phyloP scores from a whole-genome alignment of 2,329 filamentous ascomycete species.

The Fusarium sp. region DNA sequence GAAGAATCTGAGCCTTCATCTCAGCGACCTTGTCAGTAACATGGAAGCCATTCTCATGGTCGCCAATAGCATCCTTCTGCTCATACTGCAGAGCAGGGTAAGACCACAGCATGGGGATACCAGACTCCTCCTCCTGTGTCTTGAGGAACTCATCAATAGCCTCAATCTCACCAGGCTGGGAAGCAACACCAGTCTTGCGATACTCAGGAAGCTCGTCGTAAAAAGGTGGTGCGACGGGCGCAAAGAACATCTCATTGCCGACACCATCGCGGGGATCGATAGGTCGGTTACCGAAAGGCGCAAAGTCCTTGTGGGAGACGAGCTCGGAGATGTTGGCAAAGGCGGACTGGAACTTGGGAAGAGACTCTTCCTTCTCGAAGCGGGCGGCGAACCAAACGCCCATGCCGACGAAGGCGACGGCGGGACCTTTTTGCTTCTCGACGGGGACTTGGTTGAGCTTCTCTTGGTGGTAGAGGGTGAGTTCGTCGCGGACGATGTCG shows the following conservation, averaged over 20 bases:
- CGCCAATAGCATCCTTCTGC: slow-evolving; percentile 33
- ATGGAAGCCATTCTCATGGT: slow-evolving; percentile 46
- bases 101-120: slow-evolving; percentile 39
- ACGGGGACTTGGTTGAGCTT: slow-evolving; percentile 21
- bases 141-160: slow-evolving; percentile 36
- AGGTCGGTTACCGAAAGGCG: slow-evolving; percentile 32
- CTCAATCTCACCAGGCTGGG: slow-evolving; percentile 27
- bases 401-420: slow-evolving; percentile 40
- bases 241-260: slow-evolving; percentile 47
- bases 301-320: slow-evolving; percentile 30
- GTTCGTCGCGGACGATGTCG: slow-evolving; percentile 30
- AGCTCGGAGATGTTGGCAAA: slow-evolving; percentile 39
- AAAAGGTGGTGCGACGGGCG: slow-evolving; percentile 44
- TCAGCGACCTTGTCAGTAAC: slow-evolving; percentile 46
- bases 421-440: slow-evolving; percentile 40
- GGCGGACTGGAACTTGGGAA: slow-evolving; percentile 23
- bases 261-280: slow-evolving; percentile 45
- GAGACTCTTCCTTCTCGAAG: slow-evolving; percentile 34
- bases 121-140: slow-evolving; percentile 22
- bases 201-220: slow-evolving; percentile 34
- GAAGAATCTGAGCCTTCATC: slow-evolving; percentile 56
- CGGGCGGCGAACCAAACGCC: slow-evolving; percentile 45
- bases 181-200: slow-evolving; percentile 28
- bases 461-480: slow-evolving; percentile 39
- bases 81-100: slow-evolving; percentile 27